A percentile compares a stretch with the other conserved stretches of the same genome.
phyloP scores from a whole-genome alignment of 2,329 filamentous ascomycete genomes.

The Rhinocladiella mackenziei region DNA sequence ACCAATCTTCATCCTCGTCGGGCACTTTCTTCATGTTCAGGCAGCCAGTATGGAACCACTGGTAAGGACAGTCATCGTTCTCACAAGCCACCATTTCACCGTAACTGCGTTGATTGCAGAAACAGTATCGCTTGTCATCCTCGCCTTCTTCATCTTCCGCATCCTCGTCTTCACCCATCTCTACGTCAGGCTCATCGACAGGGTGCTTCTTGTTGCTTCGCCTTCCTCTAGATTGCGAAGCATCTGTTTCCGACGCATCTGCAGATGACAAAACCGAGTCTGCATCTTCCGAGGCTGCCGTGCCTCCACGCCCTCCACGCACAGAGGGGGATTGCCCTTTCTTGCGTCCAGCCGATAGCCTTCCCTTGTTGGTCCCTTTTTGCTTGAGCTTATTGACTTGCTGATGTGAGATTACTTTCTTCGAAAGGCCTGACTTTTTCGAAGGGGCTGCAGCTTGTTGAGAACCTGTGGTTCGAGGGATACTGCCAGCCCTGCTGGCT shows the following conservation, averaged over 20 bases:
- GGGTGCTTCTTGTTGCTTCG: constrained; percentile 24
- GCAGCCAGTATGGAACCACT: constrained; percentile 66
- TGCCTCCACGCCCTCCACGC: constrained; percentile 37
- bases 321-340: constrained; percentile 41
- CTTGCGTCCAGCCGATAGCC: constrained; percentile 42
- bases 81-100: constrained; percentile 67
- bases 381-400: constrained; percentile 32
- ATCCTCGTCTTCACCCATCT: constrained; percentile 44
- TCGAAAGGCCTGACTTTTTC: constrained; percentile 54
- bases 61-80: constrained; percentile 59
- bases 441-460: constrained; percentile 41
- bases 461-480: constrained; percentile 41
- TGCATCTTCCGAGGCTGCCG: constrained; percentile 43
- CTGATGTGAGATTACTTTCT: constrained; percentile 36
- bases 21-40: constrained; percentile 60
- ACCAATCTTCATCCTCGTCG: constrained; percentile 54
- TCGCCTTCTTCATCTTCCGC: constrained; percentile 51
- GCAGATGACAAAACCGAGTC: constrained; percentile 53
- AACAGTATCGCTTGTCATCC: constrained; percentile 62
- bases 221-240: constrained; percentile 25
- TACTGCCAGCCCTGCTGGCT: constrained; percentile 55
- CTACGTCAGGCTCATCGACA: constrained; percentile 36
- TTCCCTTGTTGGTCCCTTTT: constrained; percentile 38
- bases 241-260: constrained; percentile 46
- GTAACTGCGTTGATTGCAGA: constrained; percentile 61